Evolutionary conservation across 2,329 filamentous ascomycete species (phyloP).

Genomic region (Colletotrichum tropicicola): DNA sequence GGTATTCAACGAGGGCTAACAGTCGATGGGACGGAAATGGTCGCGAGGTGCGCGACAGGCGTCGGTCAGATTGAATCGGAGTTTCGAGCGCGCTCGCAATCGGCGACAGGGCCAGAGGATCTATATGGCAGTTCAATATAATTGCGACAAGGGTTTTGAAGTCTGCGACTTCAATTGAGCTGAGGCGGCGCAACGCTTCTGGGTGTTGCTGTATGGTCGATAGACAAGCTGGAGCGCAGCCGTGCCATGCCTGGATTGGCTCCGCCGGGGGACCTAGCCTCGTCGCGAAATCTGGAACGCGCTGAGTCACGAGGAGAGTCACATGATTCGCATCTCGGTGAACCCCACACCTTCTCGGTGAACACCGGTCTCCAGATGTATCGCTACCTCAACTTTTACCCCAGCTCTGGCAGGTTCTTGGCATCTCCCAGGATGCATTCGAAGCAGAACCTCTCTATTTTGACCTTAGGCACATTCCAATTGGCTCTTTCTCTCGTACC

Average conservation of each 20-base stretch:
- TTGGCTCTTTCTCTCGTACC: too few relatives aligned
- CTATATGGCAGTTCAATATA: not conserved
- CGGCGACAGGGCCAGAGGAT: too few relatives aligned
- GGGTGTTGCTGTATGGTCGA: not conserved
- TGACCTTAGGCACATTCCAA: too few relatives aligned
- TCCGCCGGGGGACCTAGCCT: slow-evolving; percentile 8
- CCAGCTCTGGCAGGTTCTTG: too few relatives aligned
- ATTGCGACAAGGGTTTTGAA: not conserved
- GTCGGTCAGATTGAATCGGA: not conserved
- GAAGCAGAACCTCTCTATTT: too few relatives aligned
- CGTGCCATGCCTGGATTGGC: slow-evolving; percentile 6
- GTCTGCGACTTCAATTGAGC: not conserved
- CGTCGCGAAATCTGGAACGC: slow-evolving; percentile 12
- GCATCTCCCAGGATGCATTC: too few relatives aligned
- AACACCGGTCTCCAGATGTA: too few relatives aligned
- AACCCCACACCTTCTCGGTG: not conserved
- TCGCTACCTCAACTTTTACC: too few relatives aligned
- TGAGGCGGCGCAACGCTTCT: slow-evolving; percentile 1
- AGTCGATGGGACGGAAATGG: not conserved
- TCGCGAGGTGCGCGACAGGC: slow-evolving; percentile 3
- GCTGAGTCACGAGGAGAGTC: not conserved
- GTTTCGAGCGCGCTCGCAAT: too few relatives aligned
- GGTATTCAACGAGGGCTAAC: not conserved
- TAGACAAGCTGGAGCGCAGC: slow-evolving; percentile 2
- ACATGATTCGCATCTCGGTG: not conserved